Evolutionary conservation across 768 basidiomycete species (phyloP).

Genomic region (Porpolomopsis calyptriformis): DNA sequence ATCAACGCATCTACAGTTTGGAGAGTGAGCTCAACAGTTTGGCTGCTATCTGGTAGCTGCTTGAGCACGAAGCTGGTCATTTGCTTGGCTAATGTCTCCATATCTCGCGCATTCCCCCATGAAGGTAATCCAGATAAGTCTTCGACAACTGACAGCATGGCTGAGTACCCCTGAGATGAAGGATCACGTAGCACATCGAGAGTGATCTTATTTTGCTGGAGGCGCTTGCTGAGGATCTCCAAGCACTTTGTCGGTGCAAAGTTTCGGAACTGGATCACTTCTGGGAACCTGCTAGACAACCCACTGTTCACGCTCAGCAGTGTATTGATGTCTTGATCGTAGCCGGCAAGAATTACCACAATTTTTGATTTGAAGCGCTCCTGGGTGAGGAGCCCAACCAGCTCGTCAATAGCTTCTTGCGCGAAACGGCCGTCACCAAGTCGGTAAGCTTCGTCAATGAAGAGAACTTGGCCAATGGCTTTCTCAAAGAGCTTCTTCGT

Average conservation of each 20-base stretch:
- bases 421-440: slow-evolving; percentile 52
- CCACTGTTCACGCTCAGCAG: slow-evolving; percentile 51
- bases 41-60: slow-evolving; percentile 9
- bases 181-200: slow-evolving; percentile 28
- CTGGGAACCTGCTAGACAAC: slow-evolving; percentile 57
- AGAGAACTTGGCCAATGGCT: slow-evolving; percentile 56
- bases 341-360: slow-evolving; percentile 60
- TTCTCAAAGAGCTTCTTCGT: slow-evolving; percentile 49
- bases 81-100: slow-evolving; percentile 40
- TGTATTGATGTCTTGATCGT: slow-evolving; percentile 55
- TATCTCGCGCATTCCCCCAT: slow-evolving; percentile 66
- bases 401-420: slow-evolving; percentile 62
- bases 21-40: slow-evolving; percentile 17
- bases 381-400: slow-evolving; percentile 53
- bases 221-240: slow-evolving; percentile 34
- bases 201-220: slow-evolving; percentile 33
- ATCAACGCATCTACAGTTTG: slow-evolving; percentile 15
- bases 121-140: slow-evolving; percentile 35
- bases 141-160: slow-evolving; percentile 30
- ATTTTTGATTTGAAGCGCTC: slow-evolving; percentile 47
- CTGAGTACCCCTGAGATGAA: slow-evolving; percentile 18
- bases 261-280: slow-evolving; percentile 44
- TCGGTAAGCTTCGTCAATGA: slow-evolving; percentile 65
- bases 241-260: slow-evolving; percentile 41
- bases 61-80: slow-evolving; percentile 35